Conservation (phyloP, 2,329 filamentous ascomycete species). For the Botrytis fabae region DNA sequence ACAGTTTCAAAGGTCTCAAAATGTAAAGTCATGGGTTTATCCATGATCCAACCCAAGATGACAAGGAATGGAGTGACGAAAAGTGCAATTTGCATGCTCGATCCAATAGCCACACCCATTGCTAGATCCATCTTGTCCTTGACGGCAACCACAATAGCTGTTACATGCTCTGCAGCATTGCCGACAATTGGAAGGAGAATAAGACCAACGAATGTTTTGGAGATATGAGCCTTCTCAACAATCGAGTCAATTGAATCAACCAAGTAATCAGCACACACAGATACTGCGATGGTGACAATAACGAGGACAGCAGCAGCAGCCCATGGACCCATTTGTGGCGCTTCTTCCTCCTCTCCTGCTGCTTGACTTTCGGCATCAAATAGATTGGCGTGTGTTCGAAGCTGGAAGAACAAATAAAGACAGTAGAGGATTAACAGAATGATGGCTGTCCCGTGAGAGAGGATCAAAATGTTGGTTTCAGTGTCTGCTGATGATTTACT, state of each 20-base stretch:
- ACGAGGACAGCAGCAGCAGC: constrained; percentile 55
- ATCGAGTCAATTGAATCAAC: constrained; percentile 73
- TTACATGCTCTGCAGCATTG: constrained; percentile 78
- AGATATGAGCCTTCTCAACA: constrained; percentile 67
- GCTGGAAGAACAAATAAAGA: constrained; percentile 76
- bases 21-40: constrained; percentile 68
- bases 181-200: constrained; percentile 78
- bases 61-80: constrained; percentile 79
- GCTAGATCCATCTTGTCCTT: constrained; percentile 75
- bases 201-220: constrained; percentile 76
- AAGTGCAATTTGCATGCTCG: constrained; percentile 77
- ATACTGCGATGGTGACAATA: constrained; percentile 66
- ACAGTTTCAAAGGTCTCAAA: constrained; percentile 81
- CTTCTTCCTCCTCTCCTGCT: constrained; percentile 27
- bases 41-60: constrained; percentile 72
- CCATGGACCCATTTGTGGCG: constrained; percentile 23
- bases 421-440: constrained; percentile 74
- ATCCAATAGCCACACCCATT: constrained; percentile 78
- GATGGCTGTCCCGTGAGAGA: constrained; percentile 75
- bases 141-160: constrained; percentile 71
- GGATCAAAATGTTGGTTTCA: constrained; percentile 60
- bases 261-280: constrained; percentile 73
- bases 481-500: constrained; percentile 48
- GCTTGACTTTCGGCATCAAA: constrained; percentile 58
- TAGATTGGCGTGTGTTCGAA: constrained; percentile 70